Conservation (phyloP, 345 rosid genomes). For the Euclidium syriacum region DNA sequence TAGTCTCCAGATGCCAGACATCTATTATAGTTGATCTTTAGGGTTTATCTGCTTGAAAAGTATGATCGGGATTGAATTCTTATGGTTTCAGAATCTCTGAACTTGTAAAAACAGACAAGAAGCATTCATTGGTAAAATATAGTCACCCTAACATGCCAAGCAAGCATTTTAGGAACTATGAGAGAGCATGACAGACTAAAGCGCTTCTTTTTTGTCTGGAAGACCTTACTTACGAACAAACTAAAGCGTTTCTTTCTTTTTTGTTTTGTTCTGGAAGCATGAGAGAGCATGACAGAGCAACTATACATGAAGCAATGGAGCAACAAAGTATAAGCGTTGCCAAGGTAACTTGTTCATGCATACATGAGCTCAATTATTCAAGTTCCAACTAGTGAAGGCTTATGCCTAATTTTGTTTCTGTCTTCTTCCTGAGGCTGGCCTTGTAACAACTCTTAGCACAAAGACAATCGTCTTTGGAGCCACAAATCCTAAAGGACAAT, state of each 20-base stretch:
- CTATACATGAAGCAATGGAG: slow-evolving; percentile 99
- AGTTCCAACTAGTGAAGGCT: background rate
- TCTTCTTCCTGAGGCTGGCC: slow-evolving; percentile 61
- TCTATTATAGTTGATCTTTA: background rate
- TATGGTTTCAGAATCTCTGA: background rate
- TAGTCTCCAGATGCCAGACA: slow-evolving; percentile 3
- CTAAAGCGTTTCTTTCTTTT: background rate
- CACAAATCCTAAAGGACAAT: slow-evolving; percentile 96
- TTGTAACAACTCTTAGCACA: slow-evolving; percentile 87
- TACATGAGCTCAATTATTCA: background rate
- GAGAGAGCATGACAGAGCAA: slow-evolving; percentile 98
- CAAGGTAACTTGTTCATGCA: slow-evolving; percentile 44
- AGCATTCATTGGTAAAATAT: background rate
- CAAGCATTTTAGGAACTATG: background rate
- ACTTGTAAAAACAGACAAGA: background rate
- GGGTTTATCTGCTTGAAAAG: background rate
- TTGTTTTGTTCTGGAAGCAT: slow-evolving; percentile 42
- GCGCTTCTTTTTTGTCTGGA: background rate
- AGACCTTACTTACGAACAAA: background rate
- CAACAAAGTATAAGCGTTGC: slow-evolving; percentile 98
- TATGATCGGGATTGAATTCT: background rate
- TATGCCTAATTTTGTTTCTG: background rate
- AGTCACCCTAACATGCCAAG: background rate
- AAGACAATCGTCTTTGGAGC: slow-evolving; percentile 92
- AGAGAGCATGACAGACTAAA: too few relatives aligned